phyloP scores from a whole-genome alignment of 768 basidiomycete species.

The Multifurca ochricompacta region DNA sequence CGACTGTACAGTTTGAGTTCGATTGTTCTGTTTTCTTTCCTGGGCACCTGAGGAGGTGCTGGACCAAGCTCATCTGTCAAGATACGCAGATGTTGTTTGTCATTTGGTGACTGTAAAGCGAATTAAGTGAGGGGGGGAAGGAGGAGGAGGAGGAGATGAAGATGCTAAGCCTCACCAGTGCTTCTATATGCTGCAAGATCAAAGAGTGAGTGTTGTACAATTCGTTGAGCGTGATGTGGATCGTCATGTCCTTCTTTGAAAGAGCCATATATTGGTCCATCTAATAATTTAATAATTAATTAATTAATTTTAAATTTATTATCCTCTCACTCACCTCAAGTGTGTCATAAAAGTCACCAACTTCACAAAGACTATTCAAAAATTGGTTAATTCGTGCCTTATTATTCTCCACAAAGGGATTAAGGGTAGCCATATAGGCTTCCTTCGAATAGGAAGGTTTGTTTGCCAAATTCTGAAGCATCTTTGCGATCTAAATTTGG shows the following conservation, averaged over 20 bases:
- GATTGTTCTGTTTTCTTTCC: slow-evolving; percentile 94
- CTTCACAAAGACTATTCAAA: slow-evolving; percentile 93
- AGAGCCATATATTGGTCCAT: slow-evolving; percentile 99
- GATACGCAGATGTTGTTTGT: slow-evolving; percentile 95
- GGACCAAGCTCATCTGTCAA: slow-evolving; percentile 93
- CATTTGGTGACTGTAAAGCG: slow-evolving; percentile 75
- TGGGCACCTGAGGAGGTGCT: slow-evolving; percentile 90
- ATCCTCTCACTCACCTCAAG: slow-evolving; percentile 79
- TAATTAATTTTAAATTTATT: neutral
- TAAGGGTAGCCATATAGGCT: slow-evolving; percentile 96
- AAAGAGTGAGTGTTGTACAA: slow-evolving; percentile 97
- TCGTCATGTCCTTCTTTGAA: slow-evolving; percentile 97
- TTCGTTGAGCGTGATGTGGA: slow-evolving; percentile 98
- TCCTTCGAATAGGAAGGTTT: slow-evolving; percentile 98
- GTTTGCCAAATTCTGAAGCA: slow-evolving; percentile 98
- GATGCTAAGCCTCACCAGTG: slow-evolving; percentile 53
- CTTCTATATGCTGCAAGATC: slow-evolving; percentile 91
- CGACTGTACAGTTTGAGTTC: slow-evolving; percentile 91
- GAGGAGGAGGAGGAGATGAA: neutral
- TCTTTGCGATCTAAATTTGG: slow-evolving; percentile 99
- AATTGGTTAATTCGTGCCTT: slow-evolving; percentile 97
- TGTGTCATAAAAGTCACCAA: slow-evolving; percentile 98
- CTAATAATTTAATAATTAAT: slow-evolving; percentile 33
- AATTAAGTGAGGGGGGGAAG: neutral
- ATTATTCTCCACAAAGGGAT: slow-evolving; percentile 98